Evolutionary conservation across 768 basidiomycete species (phyloP), one percentile per base, ranked within the genome.

Genomic region (Lactifluus piperatus): DNA sequence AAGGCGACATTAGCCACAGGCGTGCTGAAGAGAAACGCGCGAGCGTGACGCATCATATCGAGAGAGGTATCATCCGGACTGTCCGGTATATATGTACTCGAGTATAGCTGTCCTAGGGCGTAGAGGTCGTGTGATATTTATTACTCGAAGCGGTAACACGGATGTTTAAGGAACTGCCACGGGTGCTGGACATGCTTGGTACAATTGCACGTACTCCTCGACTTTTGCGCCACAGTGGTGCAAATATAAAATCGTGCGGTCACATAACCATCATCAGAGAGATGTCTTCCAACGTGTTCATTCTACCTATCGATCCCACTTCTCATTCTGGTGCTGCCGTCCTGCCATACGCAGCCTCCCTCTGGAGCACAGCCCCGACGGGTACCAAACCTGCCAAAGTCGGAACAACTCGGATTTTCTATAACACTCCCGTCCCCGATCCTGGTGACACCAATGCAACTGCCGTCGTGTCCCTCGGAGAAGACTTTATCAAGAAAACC

Each of bases 351-450:
- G 65, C 80, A 1, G 69, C 74, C 26, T 61, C 76, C 53, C 72
- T 86, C 32, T 88, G 85, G 85, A 54, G 70, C 0, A 76, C 77
- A 11, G 75, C 80, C 1, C 78, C 80, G 0, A 62, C 67, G 2
- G 74, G 73, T 18, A 72, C 66, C 29, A 68, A 69, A 58, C 73
- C 76, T 27, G 76, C 84, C 0, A 80, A 81, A 66, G 80, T 76
- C 5, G 86, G 85, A 8, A 82, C 84, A 0, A 79, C 83, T 1
- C 79, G 84, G 51, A 74, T 81, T 5, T 85, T 88, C 70, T 88
- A 80, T 72, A 79, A 80, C 55, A 77, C 75, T 3, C 80, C 81
- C 3, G 58, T 66, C 24, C 30, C 57, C 11, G 71, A 70, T 11
- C 65, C 71, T 11, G 65, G 63, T 13, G 39, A 20, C 9, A 22